Percentiles rank a stretch among this genome's conserved stretches.
Conservation (phyloP, 2,329 filamentous ascomycete genomes). For the Rosellinia necatrix region DNA sequence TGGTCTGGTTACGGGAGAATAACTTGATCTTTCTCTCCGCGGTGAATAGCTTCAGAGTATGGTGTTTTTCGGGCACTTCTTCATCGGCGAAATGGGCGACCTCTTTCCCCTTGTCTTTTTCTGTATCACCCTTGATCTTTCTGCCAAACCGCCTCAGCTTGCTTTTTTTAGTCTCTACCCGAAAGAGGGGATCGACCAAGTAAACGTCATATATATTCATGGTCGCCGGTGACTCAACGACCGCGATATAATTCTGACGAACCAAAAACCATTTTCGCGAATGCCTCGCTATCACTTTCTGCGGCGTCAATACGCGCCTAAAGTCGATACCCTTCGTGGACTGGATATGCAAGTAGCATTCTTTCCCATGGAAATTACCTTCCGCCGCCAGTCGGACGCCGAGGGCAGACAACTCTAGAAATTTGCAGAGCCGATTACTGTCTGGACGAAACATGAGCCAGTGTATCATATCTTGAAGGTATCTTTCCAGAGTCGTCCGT, state of each 20-base stretch:
- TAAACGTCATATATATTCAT: constrained; percentile 99
- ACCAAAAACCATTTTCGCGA: constrained; percentile 97
- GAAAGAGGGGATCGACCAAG: constrained; percentile 88
- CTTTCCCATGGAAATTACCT: constrained; percentile 96
- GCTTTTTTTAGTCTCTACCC: constrained; percentile 74
- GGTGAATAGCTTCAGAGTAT: constrained; percentile 85
- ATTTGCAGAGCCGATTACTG: constrained; percentile 94
- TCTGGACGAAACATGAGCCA: constrained; percentile 97
- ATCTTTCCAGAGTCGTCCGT: constrained; percentile 82
- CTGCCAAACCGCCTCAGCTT: constrained; percentile 58
- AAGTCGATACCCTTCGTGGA: constrained; percentile 89
- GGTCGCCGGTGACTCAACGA: constrained; percentile 96
- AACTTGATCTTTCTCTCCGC: constrained; percentile 91
- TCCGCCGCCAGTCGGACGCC: constrained; percentile 93
- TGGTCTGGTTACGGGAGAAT: constrained; percentile 86
- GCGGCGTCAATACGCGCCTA: constrained; percentile 76
- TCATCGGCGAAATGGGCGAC: constrained; percentile 41
- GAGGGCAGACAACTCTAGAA: constrained; percentile 90
- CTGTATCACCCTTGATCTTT: constrained; percentile 68
- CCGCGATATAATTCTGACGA: constrained; percentile 96
- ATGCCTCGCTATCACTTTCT: constrained; percentile 79
- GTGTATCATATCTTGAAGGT: constrained; percentile 90
- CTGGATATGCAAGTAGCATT: constrained; percentile 90
- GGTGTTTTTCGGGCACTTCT: constrained; percentile 58
- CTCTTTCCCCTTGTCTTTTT: constrained; percentile 40